Evolutionary conservation across 202 grass and related monocot genomes (phyloP), one percentile per base, ranked within the genome.

Genomic region (Carex arenaria): DNA sequence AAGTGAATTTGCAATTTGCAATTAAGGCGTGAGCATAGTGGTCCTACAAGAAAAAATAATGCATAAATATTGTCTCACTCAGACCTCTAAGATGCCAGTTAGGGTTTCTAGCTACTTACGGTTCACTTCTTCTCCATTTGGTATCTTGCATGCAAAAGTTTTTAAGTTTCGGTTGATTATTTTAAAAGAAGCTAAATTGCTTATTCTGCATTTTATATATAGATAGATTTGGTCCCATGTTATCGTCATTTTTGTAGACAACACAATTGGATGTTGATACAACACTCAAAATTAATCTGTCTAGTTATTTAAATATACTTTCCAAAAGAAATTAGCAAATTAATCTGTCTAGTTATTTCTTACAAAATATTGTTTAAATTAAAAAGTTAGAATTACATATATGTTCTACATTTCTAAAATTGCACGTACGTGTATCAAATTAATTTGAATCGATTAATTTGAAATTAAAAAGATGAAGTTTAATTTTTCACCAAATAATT

Each of bases 21-120:
- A 43, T 47, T 28, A n/a, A 19, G 20, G 3, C 43, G 20, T 51
- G 10, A 19, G 8, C n/a, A 55, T 31, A 61, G 76, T 57, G 57
- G 77, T 80, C 60, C 54, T 63, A 45, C 64, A 23, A 64, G 11
- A 36, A 64, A 80, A 80, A 43, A 80, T 20, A 82, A 82, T 67
- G 22, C 64, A 82, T 82, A 82, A 67, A 82, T 65, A 82, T 82
- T 67, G 79, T 82, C 61, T 82, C 62, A 65, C 43, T 68, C 80
- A 65, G 60, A 28, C 78, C 38, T 81, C 79, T 81, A 64, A 64
- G 60, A 81, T 81, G 78, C 38, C 59, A 65, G 79, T 81, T 66
- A 81, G 79, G 79, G 79, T 68, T 67, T 52, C 64, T n/a, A n/a
- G n/a, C n/a, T 68, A 64, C 26, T 67, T 67, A 53, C 20, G 79